Base-by-base conservation (phyloP, 306 rosid genomes). In the Vigna hirtella region DNA sequence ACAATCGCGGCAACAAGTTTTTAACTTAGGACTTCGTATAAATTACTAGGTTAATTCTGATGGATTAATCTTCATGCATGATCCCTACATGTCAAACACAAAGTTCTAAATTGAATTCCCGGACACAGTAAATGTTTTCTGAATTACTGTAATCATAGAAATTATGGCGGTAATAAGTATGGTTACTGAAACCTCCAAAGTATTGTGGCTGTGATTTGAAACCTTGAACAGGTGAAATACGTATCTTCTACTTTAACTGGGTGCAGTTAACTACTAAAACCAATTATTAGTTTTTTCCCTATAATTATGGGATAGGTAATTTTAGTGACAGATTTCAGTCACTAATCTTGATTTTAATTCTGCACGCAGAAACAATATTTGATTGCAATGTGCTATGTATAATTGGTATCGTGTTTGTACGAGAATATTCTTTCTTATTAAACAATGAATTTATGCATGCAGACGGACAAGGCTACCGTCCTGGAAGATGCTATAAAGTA, bases 381-480 rank as follows among this genome's bases (percentile, higher is more conserved):
- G 47, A 70, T 26, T 16, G 30, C 12, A 70, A 49, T 47, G 1
- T 12, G 48, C 62, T 34, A 32, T 30, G 13, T 0, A 13, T 36
- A 56, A 40, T 22, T 20, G 28, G 52, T 72, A 40, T 32, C 72
- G 22, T 48, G 30, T 56, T 43, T 9, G 28, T 59, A 11, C 5
- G 50, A 15, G 42, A 55, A 59, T 12, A 15, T 59, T 73, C 13
- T 40, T 42, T 5, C 14, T 22, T 53, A 66, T 9, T 40, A 52
- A 82, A 20, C 20, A 56, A 55, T 68, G 36, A 16, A 58, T 50
- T 0, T 7, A 30, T 59, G 73, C 77, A 90, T 68, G 85, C 86
- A 94, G 98, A 89, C 81, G 90, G 98, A 92, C 84, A 94, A 94
- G 88, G 97, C 97, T 52, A 86, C 98, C 1, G 93, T 94, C 1